phyloP scores from a whole-genome alignment of 2,329 filamentous ascomycete species.

The Ampelomyces quisqualis region DNA sequence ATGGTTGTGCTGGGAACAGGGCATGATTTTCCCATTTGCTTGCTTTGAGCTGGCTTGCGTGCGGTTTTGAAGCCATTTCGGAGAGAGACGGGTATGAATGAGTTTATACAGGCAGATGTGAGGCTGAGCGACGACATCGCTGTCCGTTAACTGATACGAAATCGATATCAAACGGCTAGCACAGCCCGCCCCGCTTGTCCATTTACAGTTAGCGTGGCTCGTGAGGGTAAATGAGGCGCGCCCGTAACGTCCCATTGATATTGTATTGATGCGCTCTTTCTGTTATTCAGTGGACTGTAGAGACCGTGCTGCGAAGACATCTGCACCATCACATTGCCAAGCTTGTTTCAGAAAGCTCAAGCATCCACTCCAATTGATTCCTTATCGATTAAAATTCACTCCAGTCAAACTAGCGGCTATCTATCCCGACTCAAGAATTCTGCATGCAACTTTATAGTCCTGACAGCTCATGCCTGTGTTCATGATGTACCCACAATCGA shows the following conservation, averaged over 20 bases:
- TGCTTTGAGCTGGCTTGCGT: background rate
- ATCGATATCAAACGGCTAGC: background rate
- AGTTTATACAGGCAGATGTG: background rate
- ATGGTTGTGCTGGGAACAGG: background rate
- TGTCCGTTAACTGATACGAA: background rate
- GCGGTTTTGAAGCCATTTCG: background rate
- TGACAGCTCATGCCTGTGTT: too few species aligned
- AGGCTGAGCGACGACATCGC: background rate
- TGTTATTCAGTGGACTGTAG: too few species aligned
- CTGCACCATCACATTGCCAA: too few species aligned
- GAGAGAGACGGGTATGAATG: background rate
- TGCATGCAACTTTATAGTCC: too few species aligned
- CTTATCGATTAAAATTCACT: background rate
- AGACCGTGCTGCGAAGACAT: too few species aligned
- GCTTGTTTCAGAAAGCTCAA: too few species aligned
- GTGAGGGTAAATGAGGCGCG: background rate
- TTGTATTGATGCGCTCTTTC: background rate
- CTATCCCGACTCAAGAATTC: too few species aligned
- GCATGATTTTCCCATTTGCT: background rate
- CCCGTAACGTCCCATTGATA: background rate
- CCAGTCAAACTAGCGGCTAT: too few species aligned
- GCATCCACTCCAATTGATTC: background rate
- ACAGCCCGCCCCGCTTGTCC: background rate
- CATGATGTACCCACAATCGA: too few species aligned
- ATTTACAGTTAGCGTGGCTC: background rate